Percentiles rank a stretch among this genome's conserved stretches.
These are phyloP conservation scores for Penicillium samsonianum DNA, from an alignment of 495 filamentous ascomycete species.

Conservation along the genomic window DNA sequence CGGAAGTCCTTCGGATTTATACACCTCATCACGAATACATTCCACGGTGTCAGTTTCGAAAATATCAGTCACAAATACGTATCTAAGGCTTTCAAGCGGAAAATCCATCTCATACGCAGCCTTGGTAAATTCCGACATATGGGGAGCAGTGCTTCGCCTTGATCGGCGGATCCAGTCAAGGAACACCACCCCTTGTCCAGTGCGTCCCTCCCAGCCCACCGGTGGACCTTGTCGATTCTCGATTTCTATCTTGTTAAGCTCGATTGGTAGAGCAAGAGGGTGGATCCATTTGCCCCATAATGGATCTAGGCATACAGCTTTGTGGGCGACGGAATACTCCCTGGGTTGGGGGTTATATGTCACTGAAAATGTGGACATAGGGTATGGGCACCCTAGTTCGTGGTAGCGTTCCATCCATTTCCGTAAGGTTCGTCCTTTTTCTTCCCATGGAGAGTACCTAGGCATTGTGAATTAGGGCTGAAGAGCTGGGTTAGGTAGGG, in stretches of 20 bases:
- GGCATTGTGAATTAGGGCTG: not conserved
- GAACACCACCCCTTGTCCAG: not conserved
- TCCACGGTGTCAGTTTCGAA: not conserved
- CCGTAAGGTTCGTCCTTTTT: not conserved
- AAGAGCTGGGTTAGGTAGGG: not conserved
- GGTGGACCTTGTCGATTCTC: slow-evolving; percentile 46
- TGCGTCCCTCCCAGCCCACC: not conserved
- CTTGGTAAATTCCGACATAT: not conserved
- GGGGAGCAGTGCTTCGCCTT: not conserved
- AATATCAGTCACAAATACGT: not conserved
- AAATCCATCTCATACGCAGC: slow-evolving; percentile 3
- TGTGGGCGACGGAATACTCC: not conserved
- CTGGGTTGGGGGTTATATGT: not conserved
- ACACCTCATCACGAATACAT: not conserved
- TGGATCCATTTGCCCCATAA: not conserved
- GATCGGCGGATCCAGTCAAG: slow-evolving; percentile 6
- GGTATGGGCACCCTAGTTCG: not conserved
- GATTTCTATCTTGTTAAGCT: not conserved
- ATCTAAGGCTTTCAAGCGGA: not conserved
- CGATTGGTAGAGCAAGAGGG: not conserved
- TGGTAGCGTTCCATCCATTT: not conserved
- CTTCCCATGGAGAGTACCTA: not conserved
- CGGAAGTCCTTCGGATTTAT: not conserved
- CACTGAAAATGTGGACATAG: not conserved
- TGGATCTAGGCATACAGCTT: not conserved